phyloP scores from a whole-genome alignment of 805 yeast species.

The Starmerella asiatica region DNA sequence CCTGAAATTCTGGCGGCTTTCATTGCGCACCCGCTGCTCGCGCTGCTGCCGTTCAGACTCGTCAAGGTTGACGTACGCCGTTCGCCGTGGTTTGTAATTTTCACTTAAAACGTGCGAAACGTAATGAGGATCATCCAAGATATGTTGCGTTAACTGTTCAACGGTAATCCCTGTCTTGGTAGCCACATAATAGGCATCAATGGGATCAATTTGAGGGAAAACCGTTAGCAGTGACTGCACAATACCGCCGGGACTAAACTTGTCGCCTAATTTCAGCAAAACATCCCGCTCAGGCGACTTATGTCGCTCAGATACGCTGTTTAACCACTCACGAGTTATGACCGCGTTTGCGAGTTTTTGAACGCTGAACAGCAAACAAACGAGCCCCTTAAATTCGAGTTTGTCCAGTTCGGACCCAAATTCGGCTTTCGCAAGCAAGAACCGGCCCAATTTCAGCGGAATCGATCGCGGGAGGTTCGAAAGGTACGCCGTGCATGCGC shows the following conservation, averaged over 20 bases:
- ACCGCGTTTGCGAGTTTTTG: constrained; percentile 1
- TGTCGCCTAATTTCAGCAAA: constrained; percentile 1
- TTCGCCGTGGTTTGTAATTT: neutral
- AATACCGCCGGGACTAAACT: constrained; percentile 5
- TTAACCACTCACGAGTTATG: constrained; percentile 4
- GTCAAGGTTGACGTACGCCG: constrained; percentile 25
- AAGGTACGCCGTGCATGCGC: constrained; percentile 6
- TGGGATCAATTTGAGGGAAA: constrained; percentile 48
- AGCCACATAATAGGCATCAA: constrained; percentile 39
- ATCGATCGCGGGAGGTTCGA: constrained; percentile 11
- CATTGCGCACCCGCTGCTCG: constrained; percentile 6
- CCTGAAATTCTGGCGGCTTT: constrained; percentile 31
- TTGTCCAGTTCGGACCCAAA: constrained; percentile 23
- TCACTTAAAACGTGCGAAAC: constrained; percentile 10
- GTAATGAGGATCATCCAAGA: constrained; percentile 50
- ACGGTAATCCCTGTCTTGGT: constrained; percentile 32
- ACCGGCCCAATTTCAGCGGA: constrained; percentile 13
- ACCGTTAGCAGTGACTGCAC: constrained; percentile 23
- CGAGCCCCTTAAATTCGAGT: constrained; percentile 20
- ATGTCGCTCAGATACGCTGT: neutral
- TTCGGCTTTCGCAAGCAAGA: constrained; percentile 12
- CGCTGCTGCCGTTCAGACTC: constrained; percentile 16
- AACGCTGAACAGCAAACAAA: constrained; percentile 27
- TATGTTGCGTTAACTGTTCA: constrained; percentile 42
- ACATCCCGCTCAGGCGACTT: neutral